Evolutionary conservation across 257 asterid species (phyloP), one percentile per base, ranked within the genome.

Genomic region (Nemophila menziesii): DNA sequence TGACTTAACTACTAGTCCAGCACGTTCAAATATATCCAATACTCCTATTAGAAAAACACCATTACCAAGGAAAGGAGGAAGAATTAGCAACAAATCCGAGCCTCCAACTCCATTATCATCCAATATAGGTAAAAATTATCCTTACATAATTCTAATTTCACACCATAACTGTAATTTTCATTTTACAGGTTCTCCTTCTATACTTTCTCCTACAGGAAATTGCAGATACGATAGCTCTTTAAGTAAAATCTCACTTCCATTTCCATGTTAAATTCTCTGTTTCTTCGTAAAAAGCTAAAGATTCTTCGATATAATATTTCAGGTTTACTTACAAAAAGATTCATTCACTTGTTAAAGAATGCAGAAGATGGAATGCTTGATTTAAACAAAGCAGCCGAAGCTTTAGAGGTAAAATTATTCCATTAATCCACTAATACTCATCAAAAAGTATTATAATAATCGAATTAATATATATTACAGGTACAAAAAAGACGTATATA

Each of bases 181-280:
- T 22, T 55, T 54, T 72, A 72, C 83, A 90, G 98, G 80, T 63
- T 74, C 76, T 63, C 77, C 82, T 43, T 76, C 92, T 52, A 92
- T 87, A 45, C 81, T 68, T 59, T 83, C 93, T 44, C 97, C 95
- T 36, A 82, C 81, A 47, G 69, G 93, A 38, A 74, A 72, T 76
- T 80, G 95, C 74, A 93, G 95, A 48, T 83, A 78, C 18, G 97
- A 86, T 54, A 82, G 77, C 62, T 86, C 94, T 61, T 52, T 86
- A 67, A 75, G 97, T 86, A 77, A 63, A 54, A 41, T 39, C 43
- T 2, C 5, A 37, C 34, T 9, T 6, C 52, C 39, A 11, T 15
- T 50, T 39, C 8, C 1, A 38, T 19, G 38, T 41, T 10, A 12
- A 12, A 22, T 17, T 36, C 16, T 40, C 36, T 7, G 9, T 7